Conservation (phyloP, 495 filamentous ascomycete species). For the Aspergillus leporis region DNA sequence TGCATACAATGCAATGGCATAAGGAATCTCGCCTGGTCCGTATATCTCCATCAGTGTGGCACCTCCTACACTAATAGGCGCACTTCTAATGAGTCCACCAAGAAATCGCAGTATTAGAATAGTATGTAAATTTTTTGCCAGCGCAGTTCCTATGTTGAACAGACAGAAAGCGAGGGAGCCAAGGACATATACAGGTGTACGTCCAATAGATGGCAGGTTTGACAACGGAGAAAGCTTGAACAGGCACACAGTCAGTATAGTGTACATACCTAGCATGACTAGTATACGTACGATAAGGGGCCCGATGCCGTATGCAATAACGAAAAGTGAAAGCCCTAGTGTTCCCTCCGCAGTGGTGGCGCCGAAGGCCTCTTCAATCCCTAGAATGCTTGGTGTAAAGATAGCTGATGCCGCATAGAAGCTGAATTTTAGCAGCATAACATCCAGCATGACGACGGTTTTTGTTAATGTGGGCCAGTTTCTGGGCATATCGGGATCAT, state of each 20-base stretch:
- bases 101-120: conserved; percentile 49
- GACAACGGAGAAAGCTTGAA: conserved; percentile 39
- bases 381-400: conserved; percentile 40
- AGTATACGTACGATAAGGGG: conserved; percentile 31
- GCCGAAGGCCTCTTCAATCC: conserved; percentile 37
- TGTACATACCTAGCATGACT: background rate
- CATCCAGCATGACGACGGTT: conserved; percentile 8
- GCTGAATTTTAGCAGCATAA: conserved; percentile 41
- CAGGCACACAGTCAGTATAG: background rate
- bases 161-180: conserved; percentile 48
- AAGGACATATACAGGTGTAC: conserved; percentile 43
- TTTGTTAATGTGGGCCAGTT: conserved; percentile 13
- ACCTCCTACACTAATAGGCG: conserved; percentile 38
- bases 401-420: conserved; percentile 51
- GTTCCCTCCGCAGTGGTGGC: conserved; percentile 43
- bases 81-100: conserved; percentile 47
- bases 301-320: conserved; percentile 43
- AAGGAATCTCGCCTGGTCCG: conserved; percentile 11
- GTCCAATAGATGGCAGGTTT: conserved; percentile 44
- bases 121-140: conserved; percentile 45
- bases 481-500: background rate
- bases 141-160: conserved; percentile 45
- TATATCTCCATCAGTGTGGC: conserved; percentile 12
- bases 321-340: conserved; percentile 49
- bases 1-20: conserved; percentile 17